Percentiles rank a stretch among this genome's conserved stretches.
phyloP scores from a whole-genome alignment of 257 asterid genomes.

The Thymus quinquecostatus region DNA sequence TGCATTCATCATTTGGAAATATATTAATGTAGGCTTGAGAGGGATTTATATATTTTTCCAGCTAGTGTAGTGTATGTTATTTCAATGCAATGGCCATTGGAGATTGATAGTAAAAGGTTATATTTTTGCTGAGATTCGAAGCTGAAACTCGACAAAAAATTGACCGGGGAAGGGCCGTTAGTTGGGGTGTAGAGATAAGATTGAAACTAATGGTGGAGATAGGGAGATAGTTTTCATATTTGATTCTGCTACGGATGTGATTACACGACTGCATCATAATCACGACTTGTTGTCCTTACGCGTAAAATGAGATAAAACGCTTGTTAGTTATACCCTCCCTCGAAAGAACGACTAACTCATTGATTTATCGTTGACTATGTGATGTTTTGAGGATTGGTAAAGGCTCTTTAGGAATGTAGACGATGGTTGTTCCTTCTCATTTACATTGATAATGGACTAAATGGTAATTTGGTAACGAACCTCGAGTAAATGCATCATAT shows the following conservation, averaged over 20 bases:
- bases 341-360: background rate
- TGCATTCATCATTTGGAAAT: slow-evolving; percentile 16
- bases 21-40: background rate
- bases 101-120: background rate
- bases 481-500: background rate
- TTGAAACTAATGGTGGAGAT: slow-evolving; percentile 4
- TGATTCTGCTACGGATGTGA: background rate
- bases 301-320: background rate
- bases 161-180: background rate
- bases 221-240: background rate
- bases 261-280: background rate
- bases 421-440: background rate
- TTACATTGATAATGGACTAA: background rate
- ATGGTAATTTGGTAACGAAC: no score
- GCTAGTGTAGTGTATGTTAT: background rate
- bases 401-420: background rate
- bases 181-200: slow-evolving; percentile 10
- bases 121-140: background rate
- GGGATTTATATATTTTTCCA: no score
- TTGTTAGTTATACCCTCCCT: no score
- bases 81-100: background rate
- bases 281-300: background rate
- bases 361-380: background rate
- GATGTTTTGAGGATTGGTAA: background rate
- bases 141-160: background rate